Evolutionary conservation across 495 filamentous ascomycete species (phyloP), one percentile per base, ranked within the genome.

Genomic region (Hypoxylon cercidicola): DNA sequence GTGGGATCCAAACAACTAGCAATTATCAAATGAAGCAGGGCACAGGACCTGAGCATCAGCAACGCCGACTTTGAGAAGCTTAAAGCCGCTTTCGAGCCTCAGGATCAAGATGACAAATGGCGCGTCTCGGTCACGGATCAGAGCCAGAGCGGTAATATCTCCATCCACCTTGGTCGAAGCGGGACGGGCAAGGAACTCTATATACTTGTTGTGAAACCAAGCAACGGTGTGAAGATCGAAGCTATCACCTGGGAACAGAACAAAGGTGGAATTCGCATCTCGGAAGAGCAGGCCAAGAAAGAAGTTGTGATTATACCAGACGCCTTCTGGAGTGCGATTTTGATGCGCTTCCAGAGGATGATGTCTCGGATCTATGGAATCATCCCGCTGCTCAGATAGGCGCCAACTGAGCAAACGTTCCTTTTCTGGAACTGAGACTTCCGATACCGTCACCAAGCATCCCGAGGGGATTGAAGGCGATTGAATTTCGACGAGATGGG

Each of bases 261-360:
- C 39, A 41, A 41, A 1, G n/a, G n/a, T 16, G n/a, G 39, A 41
- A 41, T 41, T 41, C n/a, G 8, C 39, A 41, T 16, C n/a, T 41
- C 13, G n/a, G 39, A 41, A 16, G n/a, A 41, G 39, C n/a, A 41
- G 39, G 39, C 39, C n/a, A 41, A 41, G 39, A 41, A 41, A n/a
- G 39, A 41, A 41, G 39, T 41, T 6, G 39, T 41, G 13, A 41
- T 41, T 16, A 15, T 15, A 15, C 13, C n/a, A 41, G 39, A 41
- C 2, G 13, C 39, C 1, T 41, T 16, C n/a, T 16, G 2, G 13
- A 16, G 2, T 41, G 39, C n/a, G 39, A 41, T 41, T 41, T 41
- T 16, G n/a, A 16, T 41, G n/a, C 12, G 13, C 39, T 41, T 41
- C 39, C 39, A 41, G n/a, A 41, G 2, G 15, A 41, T 16, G n/a